Percentiles rank a stretch among this genome's conserved stretches.
These are phyloP conservation scores for Vitis hybrid DNA, from an alignment of 177 flowering plant genomes.

Conservation along the genomic window DNA sequence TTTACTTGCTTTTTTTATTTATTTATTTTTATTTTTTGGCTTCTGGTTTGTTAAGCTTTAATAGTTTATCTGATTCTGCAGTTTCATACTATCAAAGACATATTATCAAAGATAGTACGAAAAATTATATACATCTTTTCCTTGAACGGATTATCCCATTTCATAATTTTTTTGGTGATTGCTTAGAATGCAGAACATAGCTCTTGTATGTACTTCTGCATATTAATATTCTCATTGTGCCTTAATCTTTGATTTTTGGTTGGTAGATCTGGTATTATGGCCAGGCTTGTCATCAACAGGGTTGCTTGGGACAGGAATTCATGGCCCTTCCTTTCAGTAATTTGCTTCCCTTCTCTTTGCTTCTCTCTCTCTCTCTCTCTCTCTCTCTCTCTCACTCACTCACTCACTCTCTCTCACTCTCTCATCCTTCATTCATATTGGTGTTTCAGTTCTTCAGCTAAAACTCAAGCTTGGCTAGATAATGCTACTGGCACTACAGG, in stretches of 20 bases:
- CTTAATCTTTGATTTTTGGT: background rate
- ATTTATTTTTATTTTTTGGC: background rate
- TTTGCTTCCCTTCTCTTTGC: too few relatives aligned
- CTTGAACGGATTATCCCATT: background rate
- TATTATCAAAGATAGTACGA: conserved; percentile 15
- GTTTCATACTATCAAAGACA: conserved; percentile 14
- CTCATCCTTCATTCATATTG: conserved; percentile 5
- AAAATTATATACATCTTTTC: conserved; percentile 15
- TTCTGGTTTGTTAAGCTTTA: conserved; percentile 1
- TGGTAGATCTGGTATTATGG: conserved; percentile 31
- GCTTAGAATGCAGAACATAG: background rate
- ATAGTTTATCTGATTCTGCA: background rate
- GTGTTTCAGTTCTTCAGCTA: conserved; percentile 31
- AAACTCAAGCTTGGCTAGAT: conserved; percentile 41
- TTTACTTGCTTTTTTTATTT: background rate
- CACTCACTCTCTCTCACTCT: too few relatives aligned
- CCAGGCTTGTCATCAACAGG: conserved; percentile 33
- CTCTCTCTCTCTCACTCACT: too few relatives aligned
- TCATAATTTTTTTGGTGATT: background rate
- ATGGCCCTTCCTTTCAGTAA: conserved; percentile 7
- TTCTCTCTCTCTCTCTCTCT: too few relatives aligned
- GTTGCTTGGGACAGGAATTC: conserved; percentile 17
- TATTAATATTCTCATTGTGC: background rate
- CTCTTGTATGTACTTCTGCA: background rate
- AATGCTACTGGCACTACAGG: conserved; percentile 16